phyloP scores from a whole-genome alignment of 179 eudicot species.

The Nepenthes alata region DNA sequence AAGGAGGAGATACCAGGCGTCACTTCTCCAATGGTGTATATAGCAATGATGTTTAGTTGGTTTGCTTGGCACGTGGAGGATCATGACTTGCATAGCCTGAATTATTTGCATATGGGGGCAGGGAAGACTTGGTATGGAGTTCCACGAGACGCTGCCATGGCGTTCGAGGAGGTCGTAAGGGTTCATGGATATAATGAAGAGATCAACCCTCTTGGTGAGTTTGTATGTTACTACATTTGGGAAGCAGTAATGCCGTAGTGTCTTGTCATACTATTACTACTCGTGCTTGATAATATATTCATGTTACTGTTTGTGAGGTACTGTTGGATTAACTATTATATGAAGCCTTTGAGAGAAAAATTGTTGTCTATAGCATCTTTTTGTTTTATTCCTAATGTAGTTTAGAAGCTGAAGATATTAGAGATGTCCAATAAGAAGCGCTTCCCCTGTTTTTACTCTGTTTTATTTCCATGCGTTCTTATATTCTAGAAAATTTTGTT shows the following conservation, averaged over 20 bases:
- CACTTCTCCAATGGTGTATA: conserved; percentile 92
- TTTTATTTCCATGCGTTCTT: background rate
- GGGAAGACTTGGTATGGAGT: conserved; percentile 99
- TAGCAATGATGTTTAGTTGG: conserved; percentile 97
- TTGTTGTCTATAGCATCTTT: background rate
- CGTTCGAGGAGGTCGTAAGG: conserved; percentile 86
- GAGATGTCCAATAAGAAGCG: background rate
- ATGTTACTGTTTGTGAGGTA: conserved; percentile 2
- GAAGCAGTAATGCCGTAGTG: no score
- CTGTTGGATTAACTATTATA: background rate
- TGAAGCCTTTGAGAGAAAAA: background rate
- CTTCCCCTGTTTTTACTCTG: conserved; percentile 3
- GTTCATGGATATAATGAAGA: conserved; percentile 91
- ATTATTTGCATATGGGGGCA: conserved; percentile 85
- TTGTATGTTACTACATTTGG: background rate
- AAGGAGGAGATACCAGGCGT: conserved; percentile 97
- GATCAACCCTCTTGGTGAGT: conserved; percentile 93
- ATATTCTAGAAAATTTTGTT: background rate
- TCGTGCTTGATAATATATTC: background rate
- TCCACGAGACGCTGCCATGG: conserved; percentile 73
- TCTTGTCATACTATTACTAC: background rate
- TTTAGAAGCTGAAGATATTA: background rate
- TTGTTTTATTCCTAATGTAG: background rate
- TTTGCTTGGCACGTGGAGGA: conserved; percentile 99
- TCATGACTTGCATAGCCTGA: conserved; percentile 94